phyloP scores from a whole-genome alignment of 257 asterid genomes.

The Salvia splendens region DNA sequence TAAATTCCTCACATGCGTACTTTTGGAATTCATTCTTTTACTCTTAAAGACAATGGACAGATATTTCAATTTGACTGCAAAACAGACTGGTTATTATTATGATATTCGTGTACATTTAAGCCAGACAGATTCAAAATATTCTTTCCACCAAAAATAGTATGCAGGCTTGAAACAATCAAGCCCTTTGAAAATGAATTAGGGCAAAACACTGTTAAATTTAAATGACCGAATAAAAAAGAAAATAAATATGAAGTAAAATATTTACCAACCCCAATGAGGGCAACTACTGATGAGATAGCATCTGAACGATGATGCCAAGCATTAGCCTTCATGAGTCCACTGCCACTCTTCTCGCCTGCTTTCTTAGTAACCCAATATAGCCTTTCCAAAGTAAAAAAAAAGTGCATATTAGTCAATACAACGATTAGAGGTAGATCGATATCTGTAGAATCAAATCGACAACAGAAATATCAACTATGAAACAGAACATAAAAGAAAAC shows the following conservation, averaged over 20 bases:
- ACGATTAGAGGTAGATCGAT: conserved; percentile 6
- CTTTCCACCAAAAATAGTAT: background rate
- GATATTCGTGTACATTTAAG: background rate
- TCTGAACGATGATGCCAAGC: conserved; percentile 99
- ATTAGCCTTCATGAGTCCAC: conserved; percentile 96
- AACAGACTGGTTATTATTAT: background rate
- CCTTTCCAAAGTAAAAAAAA: conserved; percentile 38
- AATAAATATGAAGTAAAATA: conserved; percentile 37
- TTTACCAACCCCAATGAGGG: conserved; percentile 99
- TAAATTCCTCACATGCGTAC: background rate
- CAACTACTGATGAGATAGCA: conserved; percentile 91
- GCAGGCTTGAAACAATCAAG: background rate
- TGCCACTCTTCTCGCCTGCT: conserved; percentile 89
- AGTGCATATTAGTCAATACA: conserved; percentile 12
- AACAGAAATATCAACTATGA: conserved; percentile 11
- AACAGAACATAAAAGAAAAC: background rate
- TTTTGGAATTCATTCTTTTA: conserved; percentile 4
- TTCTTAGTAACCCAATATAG: conserved; percentile 82
- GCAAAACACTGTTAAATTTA: background rate
- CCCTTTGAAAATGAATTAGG: conserved; percentile 3
- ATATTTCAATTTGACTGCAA: background rate
- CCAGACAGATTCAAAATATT: background rate
- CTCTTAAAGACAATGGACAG: background rate
- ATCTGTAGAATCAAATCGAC: background rate
- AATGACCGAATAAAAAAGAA: conserved; percentile 8